Base-by-base conservation (phyloP, 2,329 filamentous ascomycete genomes). In the Drechslerella coelobrocha region DNA sequence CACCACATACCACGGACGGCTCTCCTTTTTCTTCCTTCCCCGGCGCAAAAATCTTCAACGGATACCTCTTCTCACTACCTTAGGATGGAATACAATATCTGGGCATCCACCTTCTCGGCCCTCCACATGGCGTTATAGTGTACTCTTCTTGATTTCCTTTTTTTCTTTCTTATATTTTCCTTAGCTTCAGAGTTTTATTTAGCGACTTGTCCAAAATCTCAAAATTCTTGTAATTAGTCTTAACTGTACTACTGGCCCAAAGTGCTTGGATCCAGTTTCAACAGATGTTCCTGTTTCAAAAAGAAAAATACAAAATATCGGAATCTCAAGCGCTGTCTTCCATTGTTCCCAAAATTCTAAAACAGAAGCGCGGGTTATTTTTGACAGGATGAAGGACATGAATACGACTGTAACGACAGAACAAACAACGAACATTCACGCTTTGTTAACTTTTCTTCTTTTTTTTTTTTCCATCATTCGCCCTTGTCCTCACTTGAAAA, bases 141-240 rank as follows among this genome's bases (percentile, higher is more conserved):
- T 52, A 52, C 7, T 52, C 39, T 61, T 55, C 26, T 51, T 57
- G 19, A 50, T 51, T 56, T 48, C 53, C 19, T 66, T 53, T 27
- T 62, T 23, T 57, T 21, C 43, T 43, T 47, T 71, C 9, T 12
- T 41, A 41, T 57, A 54, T 37, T 48, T 34, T 60, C 57, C 26
- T 55, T 27, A 53, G 23, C 37, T 54, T 39, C 56, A 47, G 50
- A 63, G 66, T 71, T 71, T 59, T 62, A 71, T 71, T 62, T 71
- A 71, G 66, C 66, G 66, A 14, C 29, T 37, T 27, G 29, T 39
- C 50, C 34, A 55, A 60, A 71, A 60, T 43, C 23, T 41, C 45
- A 61, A 68, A 69, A 55, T 17, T 71, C 66, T 71, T 71, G 66
- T 71, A 71, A 71, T 71, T 71, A 71, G 59, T 51, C 57, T 37